Evolutionary conservation across 495 filamentous ascomycete genomes (phyloP), one percentile per base, ranked within the genome.

Genomic region (Penicillium fimorum): DNA sequence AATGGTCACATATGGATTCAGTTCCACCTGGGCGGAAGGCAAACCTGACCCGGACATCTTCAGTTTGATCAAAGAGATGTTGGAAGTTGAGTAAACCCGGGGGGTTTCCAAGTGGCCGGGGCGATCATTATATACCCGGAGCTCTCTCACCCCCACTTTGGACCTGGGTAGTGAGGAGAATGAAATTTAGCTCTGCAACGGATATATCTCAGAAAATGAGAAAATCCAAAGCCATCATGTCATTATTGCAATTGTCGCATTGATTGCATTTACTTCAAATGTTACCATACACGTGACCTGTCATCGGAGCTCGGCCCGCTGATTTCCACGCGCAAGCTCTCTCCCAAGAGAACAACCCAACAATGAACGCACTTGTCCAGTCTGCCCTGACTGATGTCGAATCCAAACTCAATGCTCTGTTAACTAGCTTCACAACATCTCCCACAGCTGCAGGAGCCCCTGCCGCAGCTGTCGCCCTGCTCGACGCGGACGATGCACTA

Each of bases 401-500:
- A 59, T 61, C 58, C 20, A 71, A 69, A 46, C 71, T 79, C 62
- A 78, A 75, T 59, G 59, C 67, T 40, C 73, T 79, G 10, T 37
- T 79, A 18, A 70, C 56, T 0, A 74, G 66, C 41, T 69, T 79
- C 9, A 78, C 74, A 1, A 75, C 72, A 25, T 70, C 72, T 9
- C 74, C 76, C 8, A 71, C 75, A 13, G 76, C 75, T 4, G 66
- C 71, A 4, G 70, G 68, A 42, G 76, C 76, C 4, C 75, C 76
- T 13, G 62, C 70, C 9, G 74, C 75, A 1, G 74, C 75, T 2
- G 33, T 68, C 37, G 64, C 66, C 49, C 66, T 79, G n/a, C 65
- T 79, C 13, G 62, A 70, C 32, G 74, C 75, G 3, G 76, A 79
- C 63, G 74, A 78, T 60, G 55, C 57, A 11, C 50, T 79, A 33